phyloP scores from a whole-genome alignment of 257 asterid species.

The Nicotiana knightiana region DNA sequence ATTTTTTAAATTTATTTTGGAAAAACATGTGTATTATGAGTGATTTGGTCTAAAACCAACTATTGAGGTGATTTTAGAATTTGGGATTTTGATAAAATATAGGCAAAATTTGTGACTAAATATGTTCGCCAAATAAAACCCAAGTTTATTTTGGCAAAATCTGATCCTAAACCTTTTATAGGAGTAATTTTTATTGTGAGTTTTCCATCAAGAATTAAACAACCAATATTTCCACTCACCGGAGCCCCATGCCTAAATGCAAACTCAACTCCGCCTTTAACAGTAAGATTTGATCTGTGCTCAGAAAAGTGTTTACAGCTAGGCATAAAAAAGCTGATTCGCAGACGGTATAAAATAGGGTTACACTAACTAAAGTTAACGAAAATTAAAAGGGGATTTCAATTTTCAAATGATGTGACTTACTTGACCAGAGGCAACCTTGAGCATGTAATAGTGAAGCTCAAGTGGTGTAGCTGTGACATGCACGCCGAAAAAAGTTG shows the following conservation, averaged over 20 bases:
- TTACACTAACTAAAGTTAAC: not conserved
- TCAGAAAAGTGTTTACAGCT: not conserved
- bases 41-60: too few species aligned
- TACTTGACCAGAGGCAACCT: constrained; percentile 75
- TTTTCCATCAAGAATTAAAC: not conserved
- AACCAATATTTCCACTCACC: not conserved
- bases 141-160: too few species aligned
- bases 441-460: constrained; percentile 60
- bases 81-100: too few species aligned
- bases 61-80: too few species aligned
- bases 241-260: not conserved
- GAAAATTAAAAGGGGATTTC: not conserved
- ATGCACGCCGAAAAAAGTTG: constrained; percentile 84
- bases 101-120: too few species aligned
- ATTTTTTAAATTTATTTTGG: too few species aligned
- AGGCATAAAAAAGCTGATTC: not conserved
- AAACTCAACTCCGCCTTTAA: not conserved
- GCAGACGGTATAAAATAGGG: not conserved
- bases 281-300: not conserved
- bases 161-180: too few species aligned
- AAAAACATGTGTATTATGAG: too few species aligned
- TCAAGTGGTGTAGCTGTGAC: constrained; percentile 72
- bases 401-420: not conserved
- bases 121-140: too few species aligned
- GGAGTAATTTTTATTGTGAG: too few species aligned